Base-by-base conservation (phyloP, 2,329 filamentous ascomycete species). In the Neonectria coccinea region DNA sequence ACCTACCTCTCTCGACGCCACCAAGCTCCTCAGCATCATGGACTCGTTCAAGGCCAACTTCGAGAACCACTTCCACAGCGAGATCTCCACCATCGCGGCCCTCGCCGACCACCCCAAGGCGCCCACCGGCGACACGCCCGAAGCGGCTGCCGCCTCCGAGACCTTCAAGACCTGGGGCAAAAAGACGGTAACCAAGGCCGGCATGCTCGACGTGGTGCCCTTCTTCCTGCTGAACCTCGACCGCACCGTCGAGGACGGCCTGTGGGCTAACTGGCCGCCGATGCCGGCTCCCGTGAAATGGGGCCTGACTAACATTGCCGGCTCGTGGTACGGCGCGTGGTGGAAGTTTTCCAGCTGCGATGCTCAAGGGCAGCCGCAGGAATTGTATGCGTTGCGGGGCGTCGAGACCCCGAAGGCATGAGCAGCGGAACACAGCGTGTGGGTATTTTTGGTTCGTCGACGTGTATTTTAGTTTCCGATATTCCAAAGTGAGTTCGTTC, bases 261-360 rank as follows among this genome's bases (percentile, higher is more conserved):
- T 82, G 71, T 90, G 88, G 87, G 81, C 80, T 12, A 83, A 84
- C 69, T 91, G 88, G 88, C 89, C 89, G 48, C 87, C 88, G 0
- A 90, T 91, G 80, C 88, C 88, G 1, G 81, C 80, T 5, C 83
- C 86, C 3, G 82, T 90, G 64, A 82, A 83, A 59, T 91, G 87
- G 87, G 84, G 83, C 0, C 70, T 91, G 65, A 81, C 86, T 39
- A 89, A 89, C 70, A 75, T 90, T 47, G 86, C 81, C 2, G 88
- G 87, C 2, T 81, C 84, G 39, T 85, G 82, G 76, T 82, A 89
- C 68, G 82, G 82, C 39, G 79, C 82, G 3, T 86, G 85, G 83
- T 91, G 89, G 88, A 88, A 84, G 78, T 91, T 90, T 79, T 82
- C 87, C 33, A 90, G 88, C 71, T 91, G 88, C 70, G 84, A 88